Base-by-base conservation (phyloP, 352 stramenopile genomes). In the Phytophthora ohioensis region DNA sequence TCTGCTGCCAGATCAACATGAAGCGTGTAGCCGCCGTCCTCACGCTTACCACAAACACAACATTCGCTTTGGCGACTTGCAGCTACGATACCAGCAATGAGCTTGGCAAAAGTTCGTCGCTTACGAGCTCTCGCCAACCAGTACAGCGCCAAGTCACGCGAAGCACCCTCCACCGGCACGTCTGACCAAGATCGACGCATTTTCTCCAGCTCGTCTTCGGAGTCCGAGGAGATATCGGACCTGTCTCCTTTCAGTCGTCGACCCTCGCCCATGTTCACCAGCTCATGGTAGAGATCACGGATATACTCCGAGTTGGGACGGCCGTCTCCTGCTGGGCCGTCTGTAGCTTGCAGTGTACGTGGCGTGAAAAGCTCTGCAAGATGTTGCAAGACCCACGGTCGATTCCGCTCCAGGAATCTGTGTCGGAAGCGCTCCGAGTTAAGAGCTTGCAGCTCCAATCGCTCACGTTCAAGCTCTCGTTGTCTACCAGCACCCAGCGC, bases 371-470 rank as follows among this genome's bases (percentile, higher is more conserved):
- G 80, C 70, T 99, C 96, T 1, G 95, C 90, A 13, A 99, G 80
- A 76, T 99, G 97, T 65, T 99, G 94, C 13, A 99, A 72, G 31
- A 99, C 93, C 97, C 97, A 99, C 17, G 97, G 97, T 0, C 94
- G 83, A 77, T 99, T 99, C 48, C 96, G 91, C 48, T 99, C 96
- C 38, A 99, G 84, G 71, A 99, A 99, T 11, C 97, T 88, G 65
- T 99, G 95, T 10, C 97, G 86, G 75, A 99, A 99, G 12, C 92
- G 80, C 72, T 99, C 97, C 69, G 91, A 98, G 79, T 99, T 99
- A 66, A 99, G 85, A 17, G 95, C 97, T 54, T 98, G 88, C 13
- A 99, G 81, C 71, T 99, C 97, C 43, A 99, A 82, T 5, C 96
- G 84, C 73, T 99, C 97, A 58, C 94, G 85, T 81, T 99, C 97